Conservation (phyloP, 2,329 filamentous ascomycete species). For the Pseudogymnoascus sp. region DNA sequence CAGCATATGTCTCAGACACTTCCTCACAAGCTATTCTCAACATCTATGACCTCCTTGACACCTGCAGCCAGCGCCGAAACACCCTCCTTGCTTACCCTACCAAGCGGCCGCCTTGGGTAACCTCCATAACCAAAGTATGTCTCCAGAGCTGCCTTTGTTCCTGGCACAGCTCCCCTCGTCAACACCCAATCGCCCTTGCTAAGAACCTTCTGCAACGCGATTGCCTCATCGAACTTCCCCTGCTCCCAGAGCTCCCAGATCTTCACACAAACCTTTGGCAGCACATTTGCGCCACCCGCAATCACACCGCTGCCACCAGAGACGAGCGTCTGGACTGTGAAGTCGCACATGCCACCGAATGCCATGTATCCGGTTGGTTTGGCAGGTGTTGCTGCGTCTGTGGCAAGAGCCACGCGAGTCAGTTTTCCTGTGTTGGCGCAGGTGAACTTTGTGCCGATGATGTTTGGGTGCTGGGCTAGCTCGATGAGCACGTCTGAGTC, state of each 20-base stretch:
- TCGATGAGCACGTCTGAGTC: conserved; percentile 80
- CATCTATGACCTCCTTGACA: conserved; percentile 57
- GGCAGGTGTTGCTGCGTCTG: conserved; percentile 62
- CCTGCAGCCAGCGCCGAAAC: conserved; percentile 49
- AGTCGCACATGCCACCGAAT: conserved; percentile 82
- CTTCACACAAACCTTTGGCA: conserved; percentile 73
- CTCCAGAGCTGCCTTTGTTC: conserved; percentile 80
- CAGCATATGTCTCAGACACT: not conserved
- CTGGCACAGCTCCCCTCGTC: conserved; percentile 75
- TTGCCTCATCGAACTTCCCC: conserved; percentile 69
- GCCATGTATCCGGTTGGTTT: conserved; percentile 67
- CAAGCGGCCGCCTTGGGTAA: conserved; percentile 65
- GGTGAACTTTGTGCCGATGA: conserved; percentile 85
- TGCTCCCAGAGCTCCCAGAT: conserved; percentile 71
- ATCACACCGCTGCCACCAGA: conserved; percentile 80
- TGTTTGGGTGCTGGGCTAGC: conserved; percentile 74
- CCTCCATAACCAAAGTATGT: conserved; percentile 77
- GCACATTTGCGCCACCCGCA: conserved; percentile 76
- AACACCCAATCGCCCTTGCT: conserved; percentile 76
- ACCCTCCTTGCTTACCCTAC: conserved; percentile 54
- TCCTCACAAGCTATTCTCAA: conserved; percentile 45
- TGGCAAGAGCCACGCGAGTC: conserved; percentile 69
- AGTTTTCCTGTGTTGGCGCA: conserved; percentile 87
- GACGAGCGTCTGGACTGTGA: conserved; percentile 73
- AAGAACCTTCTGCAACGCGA: conserved; percentile 69